Evolutionary conservation across 140 eudicot genomes (phyloP), one percentile per base, ranked within the genome.

Genomic region (Eryngium alpinum): DNA sequence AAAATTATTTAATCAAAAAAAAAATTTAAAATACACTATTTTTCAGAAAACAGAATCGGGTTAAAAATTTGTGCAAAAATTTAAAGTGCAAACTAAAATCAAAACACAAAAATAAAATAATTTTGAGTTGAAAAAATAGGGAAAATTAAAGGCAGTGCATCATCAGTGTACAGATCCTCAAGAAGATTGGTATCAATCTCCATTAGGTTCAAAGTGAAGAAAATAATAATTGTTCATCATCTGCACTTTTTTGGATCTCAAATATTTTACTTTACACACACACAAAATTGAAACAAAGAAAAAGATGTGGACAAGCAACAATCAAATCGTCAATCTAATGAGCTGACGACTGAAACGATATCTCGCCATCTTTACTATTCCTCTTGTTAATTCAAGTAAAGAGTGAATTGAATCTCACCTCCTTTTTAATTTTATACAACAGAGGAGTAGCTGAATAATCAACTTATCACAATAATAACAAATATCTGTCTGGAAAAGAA

Each of bases 311-410:
- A 91, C 94, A 83, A 90, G 97, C 88, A 91, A 91, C 97, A 91
- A 91, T 90, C 94, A 81, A 73, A 90, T 60, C 94, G 92, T 78
- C 92, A 89, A 91, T 73, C 65, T 74, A 57, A 82, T 69, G 77
- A 86, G 79, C 82, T 84, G 82, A 88, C 97, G 97, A 88, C 85
- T 86, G 97, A 91, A 91, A 90, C 97, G 97, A 91, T 91, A 91
- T 91, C 97, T 88, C 84, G 97, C 94, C 91, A 83, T 80, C 92
- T 82, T 91, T 80, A 38, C 71, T 91, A 11, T 91, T 77, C 92
- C 94, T 91, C 84, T 59, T 34, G 70, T 79, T 57, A 73, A 52
- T 81, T 46, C 67, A 18, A 51, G 79, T 76, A 86, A 81, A 0
- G 81, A 81, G 88, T 83, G 86, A 81, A 65, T 65, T 25, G 19